Evolutionary conservation across 192 early-diverging fungal species (phyloP).

Genomic region (Backusella liffmaniae): DNA sequence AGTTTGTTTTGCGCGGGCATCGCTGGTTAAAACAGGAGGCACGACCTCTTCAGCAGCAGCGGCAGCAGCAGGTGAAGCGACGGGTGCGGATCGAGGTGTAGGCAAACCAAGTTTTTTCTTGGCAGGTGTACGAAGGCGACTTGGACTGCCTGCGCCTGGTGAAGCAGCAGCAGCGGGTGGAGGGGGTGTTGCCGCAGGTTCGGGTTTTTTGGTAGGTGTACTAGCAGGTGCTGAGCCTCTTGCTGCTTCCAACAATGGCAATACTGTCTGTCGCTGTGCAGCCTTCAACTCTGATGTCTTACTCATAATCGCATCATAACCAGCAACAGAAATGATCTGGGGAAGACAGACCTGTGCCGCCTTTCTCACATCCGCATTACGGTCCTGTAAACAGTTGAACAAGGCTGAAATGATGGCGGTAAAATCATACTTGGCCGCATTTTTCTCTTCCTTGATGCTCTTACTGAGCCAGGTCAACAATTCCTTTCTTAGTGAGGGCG

Average conservation of each 20-base stretch:
- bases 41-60: slow-evolving; percentile 8
- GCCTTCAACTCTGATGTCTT: slow-evolving; percentile 78
- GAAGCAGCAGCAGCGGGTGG: background rate
- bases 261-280: slow-evolving; percentile 66
- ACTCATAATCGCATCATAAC: slow-evolving; percentile 67
- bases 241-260: slow-evolving; percentile 74
- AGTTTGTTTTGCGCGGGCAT: slow-evolving; percentile 64
- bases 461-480: slow-evolving; percentile 80
- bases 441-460: slow-evolving; percentile 47
- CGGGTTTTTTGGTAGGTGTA: background rate
- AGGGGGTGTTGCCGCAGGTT: background rate
- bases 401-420: slow-evolving; percentile 55
- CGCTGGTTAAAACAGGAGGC: slow-evolving; percentile 63
- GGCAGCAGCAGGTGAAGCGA: background rate
- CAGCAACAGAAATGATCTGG: slow-evolving; percentile 66
- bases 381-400: slow-evolving; percentile 85
- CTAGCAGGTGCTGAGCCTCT: slow-evolving; percentile 41
- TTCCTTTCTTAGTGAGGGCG: slow-evolving; percentile 87
- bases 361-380: slow-evolving; percentile 87
- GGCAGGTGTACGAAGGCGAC: background rate
- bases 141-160: background rate
- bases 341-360: slow-evolving; percentile 70
- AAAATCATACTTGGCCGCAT: slow-evolving; percentile 2
- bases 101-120: slow-evolving; percentile 14
- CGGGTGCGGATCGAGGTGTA: slow-evolving; percentile 7